These are phyloP conservation scores for Gaultheria prostrata DNA, from an alignment of 148 eudicot species.

Conservation along the genomic window DNA sequence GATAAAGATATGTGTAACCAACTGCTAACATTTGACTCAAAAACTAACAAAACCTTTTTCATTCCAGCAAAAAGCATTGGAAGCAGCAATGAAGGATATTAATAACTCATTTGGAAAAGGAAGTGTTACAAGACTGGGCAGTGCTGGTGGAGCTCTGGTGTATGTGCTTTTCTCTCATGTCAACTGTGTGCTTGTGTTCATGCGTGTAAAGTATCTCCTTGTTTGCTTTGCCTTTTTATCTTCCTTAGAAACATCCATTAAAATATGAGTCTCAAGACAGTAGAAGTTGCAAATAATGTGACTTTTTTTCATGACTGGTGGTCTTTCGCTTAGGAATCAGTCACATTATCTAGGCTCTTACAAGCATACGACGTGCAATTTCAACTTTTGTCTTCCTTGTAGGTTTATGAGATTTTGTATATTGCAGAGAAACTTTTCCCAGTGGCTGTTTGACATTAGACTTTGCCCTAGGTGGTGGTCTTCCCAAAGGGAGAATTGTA, in stretches of 20 bases:
- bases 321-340: too few species aligned
- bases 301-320: too few species aligned
- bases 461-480: constrained; percentile 94
- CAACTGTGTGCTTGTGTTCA: neutral
- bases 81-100: constrained; percentile 93
- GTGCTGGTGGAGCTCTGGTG: constrained; percentile 99
- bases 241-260: neutral
- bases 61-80: constrained; percentile 90
- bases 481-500: constrained; percentile 93
- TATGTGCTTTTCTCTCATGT: constrained; percentile 31
- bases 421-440: constrained; percentile 91
- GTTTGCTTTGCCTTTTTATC: neutral
- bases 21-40: neutral
- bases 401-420: constrained; percentile 12
- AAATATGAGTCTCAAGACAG: neutral
- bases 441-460: constrained; percentile 95
- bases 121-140: constrained; percentile 95
- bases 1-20: neutral
- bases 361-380: neutral
- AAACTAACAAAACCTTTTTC: constrained; percentile 11
- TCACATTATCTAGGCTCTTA: too few species aligned
- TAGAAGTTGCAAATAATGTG: neutral
- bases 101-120: constrained; percentile 93
- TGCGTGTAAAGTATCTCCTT: neutral
- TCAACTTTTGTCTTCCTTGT: neutral